Conservation (phyloP, 1,284 basidiomycete genomes). For the Ganoderma lucidum region DNA sequence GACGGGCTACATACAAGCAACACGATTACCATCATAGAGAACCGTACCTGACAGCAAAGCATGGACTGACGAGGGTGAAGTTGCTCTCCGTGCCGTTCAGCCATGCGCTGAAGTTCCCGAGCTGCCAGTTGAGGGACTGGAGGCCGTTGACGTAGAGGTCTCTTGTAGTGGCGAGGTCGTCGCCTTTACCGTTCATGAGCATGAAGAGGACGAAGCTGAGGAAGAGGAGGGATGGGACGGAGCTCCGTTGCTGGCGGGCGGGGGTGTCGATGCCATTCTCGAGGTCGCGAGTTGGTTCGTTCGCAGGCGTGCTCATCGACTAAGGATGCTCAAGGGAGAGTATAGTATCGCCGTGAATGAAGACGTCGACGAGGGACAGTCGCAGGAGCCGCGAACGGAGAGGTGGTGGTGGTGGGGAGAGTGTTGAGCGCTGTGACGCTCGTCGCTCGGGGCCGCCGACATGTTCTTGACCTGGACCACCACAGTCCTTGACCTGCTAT, state of each 20-base stretch:
- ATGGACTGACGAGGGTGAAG: conserved; percentile 68
- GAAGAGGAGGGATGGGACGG: conserved; percentile 77
- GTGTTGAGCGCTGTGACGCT: not conserved
- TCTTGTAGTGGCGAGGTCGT: conserved; percentile 62
- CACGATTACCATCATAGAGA: not conserved
- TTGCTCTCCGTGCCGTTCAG: conserved; percentile 71
- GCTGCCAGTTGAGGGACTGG: conserved; percentile 60
- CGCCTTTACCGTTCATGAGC: conserved; percentile 70
- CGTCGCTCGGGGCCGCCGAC: not conserved
- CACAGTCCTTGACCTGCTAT: not conserved
- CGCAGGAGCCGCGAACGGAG: not conserved
- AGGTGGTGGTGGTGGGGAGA: not conserved
- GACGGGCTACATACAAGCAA: conserved; percentile 53
- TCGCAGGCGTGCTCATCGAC: conserved; percentile 25
- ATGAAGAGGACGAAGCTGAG: conserved; percentile 77
- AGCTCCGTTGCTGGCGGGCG: conserved; percentile 53
- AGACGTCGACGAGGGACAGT: not conserved
- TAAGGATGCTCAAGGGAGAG: not conserved
- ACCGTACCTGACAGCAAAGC: conserved; percentile 12
- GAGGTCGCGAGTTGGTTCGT: conserved; percentile 23
- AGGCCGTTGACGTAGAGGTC: conserved; percentile 73
- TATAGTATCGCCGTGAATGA: not conserved
- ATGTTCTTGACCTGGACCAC: not conserved
- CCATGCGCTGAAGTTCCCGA: conserved; percentile 79
- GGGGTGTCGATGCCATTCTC: conserved; percentile 28